Percentiles rank a stretch among this genome's conserved stretches.
These are phyloP conservation scores for Myxozyma nipponensis DNA, from an alignment of 805 yeast genomes.

Conservation along the genomic window DNA sequence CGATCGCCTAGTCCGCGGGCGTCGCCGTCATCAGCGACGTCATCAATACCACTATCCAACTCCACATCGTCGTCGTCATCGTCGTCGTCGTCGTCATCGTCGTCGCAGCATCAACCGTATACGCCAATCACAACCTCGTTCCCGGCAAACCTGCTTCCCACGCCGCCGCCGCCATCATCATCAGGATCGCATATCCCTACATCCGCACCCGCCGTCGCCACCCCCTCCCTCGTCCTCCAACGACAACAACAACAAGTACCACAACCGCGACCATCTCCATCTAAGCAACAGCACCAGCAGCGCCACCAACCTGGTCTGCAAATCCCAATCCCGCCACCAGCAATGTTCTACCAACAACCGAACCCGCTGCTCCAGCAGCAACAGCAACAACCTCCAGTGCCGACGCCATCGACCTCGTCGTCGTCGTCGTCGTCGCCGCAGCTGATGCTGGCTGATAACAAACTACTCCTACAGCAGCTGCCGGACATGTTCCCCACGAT, in stretches of 20 bases:
- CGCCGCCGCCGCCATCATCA: constrained; percentile 2
- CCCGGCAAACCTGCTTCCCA: neutral
- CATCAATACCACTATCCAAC: constrained; percentile 2
- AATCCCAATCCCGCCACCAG: constrained; percentile 24
- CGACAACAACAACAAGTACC: neutral
- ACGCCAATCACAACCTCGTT: neutral
- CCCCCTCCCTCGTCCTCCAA: constrained; percentile 1
- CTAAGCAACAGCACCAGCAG: constrained; percentile 6
- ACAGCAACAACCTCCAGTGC: neutral
- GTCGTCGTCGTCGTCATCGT: neutral
- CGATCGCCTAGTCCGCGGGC: constrained; percentile 2
- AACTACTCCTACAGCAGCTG: neutral
- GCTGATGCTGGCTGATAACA: too few species aligned
- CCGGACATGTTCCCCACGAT: constrained; percentile 20
- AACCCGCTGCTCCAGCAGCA: constrained; percentile 3
- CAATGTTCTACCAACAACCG: constrained; percentile 7
- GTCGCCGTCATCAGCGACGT: neutral
- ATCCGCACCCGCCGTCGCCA: constrained; percentile 1
- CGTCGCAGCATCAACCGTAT: neutral
- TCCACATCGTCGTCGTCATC: neutral
- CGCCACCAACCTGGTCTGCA: constrained; percentile 22
- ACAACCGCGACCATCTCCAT: neutral
- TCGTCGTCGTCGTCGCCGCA: too few species aligned
- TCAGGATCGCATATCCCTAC: constrained; percentile 2
- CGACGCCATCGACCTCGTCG: neutral